Evolutionary conservation across 768 basidiomycete genomes (phyloP).

Genomic region (Terana coerulea): DNA sequence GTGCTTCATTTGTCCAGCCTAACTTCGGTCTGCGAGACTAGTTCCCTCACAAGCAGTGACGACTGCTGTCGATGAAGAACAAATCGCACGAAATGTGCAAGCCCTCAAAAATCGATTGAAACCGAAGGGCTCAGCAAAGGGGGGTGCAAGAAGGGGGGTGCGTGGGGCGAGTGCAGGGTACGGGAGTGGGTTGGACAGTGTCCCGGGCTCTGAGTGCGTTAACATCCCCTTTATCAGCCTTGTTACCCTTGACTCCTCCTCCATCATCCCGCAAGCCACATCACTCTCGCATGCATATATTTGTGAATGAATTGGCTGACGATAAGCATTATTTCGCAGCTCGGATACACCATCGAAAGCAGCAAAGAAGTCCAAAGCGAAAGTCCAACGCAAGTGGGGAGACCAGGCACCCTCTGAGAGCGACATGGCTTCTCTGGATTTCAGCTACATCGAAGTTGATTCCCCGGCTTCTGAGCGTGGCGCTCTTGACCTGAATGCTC

Average conservation of each 20-base stretch:
- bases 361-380: conserved; percentile 41
- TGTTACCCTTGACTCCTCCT: no score
- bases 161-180: conserved; percentile 42
- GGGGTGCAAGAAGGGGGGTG: conserved; percentile 52
- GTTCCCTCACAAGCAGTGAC: conserved; percentile 49
- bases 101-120: conserved; percentile 80
- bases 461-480: conserved; percentile 29
- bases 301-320: neutral
- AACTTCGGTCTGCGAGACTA: conserved; percentile 19
- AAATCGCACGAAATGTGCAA: conserved; percentile 90
- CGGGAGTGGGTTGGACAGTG: conserved; percentile 59
- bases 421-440: conserved; percentile 94
- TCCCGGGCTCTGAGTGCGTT: conserved; percentile 68
- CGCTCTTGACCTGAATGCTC: conserved; percentile 47
- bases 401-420: conserved; percentile 73
- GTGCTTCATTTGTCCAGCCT: neutral
- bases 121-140: conserved; percentile 41
- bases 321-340: conserved; percentile 34
- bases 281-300: no score
- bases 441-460: conserved; percentile 54
- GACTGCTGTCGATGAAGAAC: conserved; percentile 70
- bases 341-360: conserved; percentile 51
- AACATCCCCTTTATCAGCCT: neutral
- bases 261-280: no score
- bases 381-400: conserved; percentile 88